Evolutionary conservation across 176 grass and related monocot genomes (phyloP), one percentile per base, ranked within the genome.

Genomic region (Tillandsia fasciculata): DNA sequence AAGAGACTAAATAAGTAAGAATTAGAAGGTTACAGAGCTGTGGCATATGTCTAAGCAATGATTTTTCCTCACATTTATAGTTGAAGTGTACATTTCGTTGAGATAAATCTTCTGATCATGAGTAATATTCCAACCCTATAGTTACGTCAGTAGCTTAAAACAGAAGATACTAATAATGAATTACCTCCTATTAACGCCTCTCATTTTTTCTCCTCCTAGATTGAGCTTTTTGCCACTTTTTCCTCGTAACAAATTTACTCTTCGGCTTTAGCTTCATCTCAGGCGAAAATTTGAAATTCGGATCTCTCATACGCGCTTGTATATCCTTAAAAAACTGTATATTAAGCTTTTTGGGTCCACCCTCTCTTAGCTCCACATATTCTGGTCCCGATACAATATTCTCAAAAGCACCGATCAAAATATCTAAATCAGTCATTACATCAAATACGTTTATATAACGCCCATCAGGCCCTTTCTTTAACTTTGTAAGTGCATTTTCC

Each of bases 281-380:
- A 11, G 86, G 86, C 33, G 84, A 90, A 83, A 97, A 88, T 50
- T 83, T 87, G 75, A 93, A 97, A 87, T 83, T 92, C 57, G 89
- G 87, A 48, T 93, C 89, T 71, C 87, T 89, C 94, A 93, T 99
- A 1, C 84, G 86, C 11, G 89, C 63, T 52, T 99, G 89, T 74
- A 97, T 92, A 66, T 97, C 86, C 74, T 92, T 97, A 73, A 97
- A 97, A 63, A 96, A 92, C 76, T 92, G 79, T 65, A 96, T 85
- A 70, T 92, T 96, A 20, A 96, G 83, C 79, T 92, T 92, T 81
- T 96, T 96, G 10, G 86, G 93, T 50, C 88, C 88, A 4, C 93
- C 93, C 70, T 96, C 93, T 11, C 83, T 51, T 51, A 96, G 69
- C 71, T 96, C 88, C 13, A 81, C 81, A 64, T 92, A 92, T 65